Percentiles rank a stretch among this genome's conserved stretches.
Evolutionary conservation across 2,329 filamentous ascomycete species (phyloP).

Genomic region (Penicillium capsulatum): DNA sequence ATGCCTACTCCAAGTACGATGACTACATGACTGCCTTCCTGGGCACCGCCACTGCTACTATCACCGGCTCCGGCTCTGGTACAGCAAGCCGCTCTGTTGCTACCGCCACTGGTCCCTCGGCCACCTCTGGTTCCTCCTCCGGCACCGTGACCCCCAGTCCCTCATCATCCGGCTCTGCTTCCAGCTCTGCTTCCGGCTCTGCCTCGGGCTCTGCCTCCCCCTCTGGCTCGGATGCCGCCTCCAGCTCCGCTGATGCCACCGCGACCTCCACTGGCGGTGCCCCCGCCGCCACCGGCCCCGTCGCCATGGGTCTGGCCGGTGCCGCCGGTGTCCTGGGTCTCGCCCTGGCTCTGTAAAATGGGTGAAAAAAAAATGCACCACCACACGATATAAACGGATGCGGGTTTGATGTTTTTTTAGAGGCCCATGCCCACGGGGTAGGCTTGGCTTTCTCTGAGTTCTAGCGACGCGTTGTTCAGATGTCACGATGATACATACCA

Average conservation of each 20-base stretch:
- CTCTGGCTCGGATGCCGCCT: neutral
- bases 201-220: neutral
- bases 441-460: too few relatives aligned
- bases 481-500: too few relatives aligned
- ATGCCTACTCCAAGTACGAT: constrained; percentile 1
- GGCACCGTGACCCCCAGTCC: constrained; percentile 3
- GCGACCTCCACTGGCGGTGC: neutral
- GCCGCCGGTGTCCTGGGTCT: constrained; percentile 18
- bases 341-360: constrained; percentile 18
- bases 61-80: neutral
- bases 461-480: too few relatives aligned
- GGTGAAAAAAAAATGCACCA: neutral
- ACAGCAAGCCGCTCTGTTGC: constrained; percentile 2
- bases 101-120: constrained; percentile 2
- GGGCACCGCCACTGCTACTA: neutral
- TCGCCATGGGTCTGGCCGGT: constrained; percentile 15
- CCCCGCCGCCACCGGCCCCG: constrained; percentile 8
- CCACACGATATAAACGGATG: too few relatives aligned
- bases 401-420: too few relatives aligned
- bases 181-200: neutral
- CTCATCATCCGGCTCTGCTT: constrained; percentile 2
- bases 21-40: constrained; percentile 1
- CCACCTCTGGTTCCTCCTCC: constrained; percentile 4
- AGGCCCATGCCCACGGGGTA: too few relatives aligned
- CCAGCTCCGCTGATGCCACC: neutral